Percentiles rank a stretch among this genome's conserved stretches.
These are phyloP conservation scores for Pycnococcus provasolii DNA, from an alignment of 139 green algal genomes.

Conservation along the genomic window DNA sequence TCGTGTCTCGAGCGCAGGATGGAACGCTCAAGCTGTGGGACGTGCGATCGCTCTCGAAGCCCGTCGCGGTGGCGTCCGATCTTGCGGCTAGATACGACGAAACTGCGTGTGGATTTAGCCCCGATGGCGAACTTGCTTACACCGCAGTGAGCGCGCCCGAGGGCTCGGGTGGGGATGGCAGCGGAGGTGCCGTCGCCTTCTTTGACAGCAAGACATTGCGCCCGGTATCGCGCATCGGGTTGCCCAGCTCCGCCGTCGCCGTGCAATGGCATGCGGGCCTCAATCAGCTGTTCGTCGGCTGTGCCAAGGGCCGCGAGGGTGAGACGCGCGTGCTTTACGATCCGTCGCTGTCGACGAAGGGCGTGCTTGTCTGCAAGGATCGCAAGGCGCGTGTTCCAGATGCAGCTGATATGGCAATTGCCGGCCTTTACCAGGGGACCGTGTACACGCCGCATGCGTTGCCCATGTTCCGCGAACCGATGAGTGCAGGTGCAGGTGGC, in stretches of 20 bases:
- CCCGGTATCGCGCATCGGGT: too few species aligned
- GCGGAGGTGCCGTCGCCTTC: too few species aligned
- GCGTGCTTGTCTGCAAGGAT: constrained; percentile 3
- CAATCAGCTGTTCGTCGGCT: constrained; percentile 70
- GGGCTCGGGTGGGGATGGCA: too few species aligned
- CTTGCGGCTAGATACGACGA: too few species aligned
- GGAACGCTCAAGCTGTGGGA: constrained; percentile 77
- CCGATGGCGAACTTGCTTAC: too few species aligned
- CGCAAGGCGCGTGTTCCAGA: neutral
- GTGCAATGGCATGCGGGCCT: constrained; percentile 68
- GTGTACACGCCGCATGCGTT: constrained; percentile 17
- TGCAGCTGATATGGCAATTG: neutral
- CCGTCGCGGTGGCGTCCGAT: too few species aligned
- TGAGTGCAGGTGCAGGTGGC: neutral
- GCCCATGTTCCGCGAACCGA: constrained; percentile 15
- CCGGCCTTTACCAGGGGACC: neutral
- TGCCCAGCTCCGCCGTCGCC: too few species aligned
- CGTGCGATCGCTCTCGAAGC: constrained; percentile 23
- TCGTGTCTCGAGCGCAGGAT: constrained; percentile 61
- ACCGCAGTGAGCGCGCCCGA: too few species aligned
- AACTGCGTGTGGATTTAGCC: too few species aligned
- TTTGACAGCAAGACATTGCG: too few species aligned
- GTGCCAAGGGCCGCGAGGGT: constrained; percentile 6
- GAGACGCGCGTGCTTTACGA: constrained; percentile 15
- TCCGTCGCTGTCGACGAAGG: neutral